Percentiles rank a stretch among this genome's conserved stretches.
Conservation (phyloP, 2,329 filamentous ascomycete genomes). For the Penicillium frequentans region DNA sequence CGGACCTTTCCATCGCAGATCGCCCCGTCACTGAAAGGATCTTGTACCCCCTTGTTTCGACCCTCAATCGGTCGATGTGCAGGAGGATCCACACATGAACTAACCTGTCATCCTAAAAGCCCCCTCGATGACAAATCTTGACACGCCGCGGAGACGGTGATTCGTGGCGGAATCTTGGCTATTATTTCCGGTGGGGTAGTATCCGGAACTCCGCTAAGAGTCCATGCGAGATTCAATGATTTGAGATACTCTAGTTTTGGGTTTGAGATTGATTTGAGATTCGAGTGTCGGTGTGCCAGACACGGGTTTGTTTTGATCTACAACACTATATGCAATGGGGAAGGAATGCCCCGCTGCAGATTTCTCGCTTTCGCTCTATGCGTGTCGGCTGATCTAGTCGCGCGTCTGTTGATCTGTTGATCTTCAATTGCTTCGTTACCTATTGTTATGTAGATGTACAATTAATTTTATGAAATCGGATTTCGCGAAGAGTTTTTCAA, state of each 20-base stretch:
- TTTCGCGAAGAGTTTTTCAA: background rate
- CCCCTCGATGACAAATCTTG: slow-evolving; percentile 20
- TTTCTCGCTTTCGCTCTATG: background rate
- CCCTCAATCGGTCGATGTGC: background rate
- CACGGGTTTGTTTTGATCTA: too few species aligned
- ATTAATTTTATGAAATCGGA: background rate
- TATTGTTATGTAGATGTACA: background rate
- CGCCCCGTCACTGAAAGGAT: slow-evolving; percentile 5
- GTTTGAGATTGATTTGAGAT: background rate
- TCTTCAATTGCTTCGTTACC: background rate
- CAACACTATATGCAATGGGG: background rate
- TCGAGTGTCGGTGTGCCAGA: background rate
- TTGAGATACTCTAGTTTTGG: background rate
- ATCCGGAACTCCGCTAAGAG: background rate
- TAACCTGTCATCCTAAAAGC: slow-evolving; percentile 1
- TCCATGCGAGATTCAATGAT: background rate
- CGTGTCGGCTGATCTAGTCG: background rate
- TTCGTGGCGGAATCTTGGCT: background rate
- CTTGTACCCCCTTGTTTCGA: background rate
- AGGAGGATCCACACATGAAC: background rate
- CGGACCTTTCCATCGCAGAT: background rate
- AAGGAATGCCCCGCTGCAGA: background rate
- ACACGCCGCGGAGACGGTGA: slow-evolving; percentile 9
- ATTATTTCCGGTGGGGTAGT: background rate
- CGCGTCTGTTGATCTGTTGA: background rate